Percentiles rank a stretch among this genome's conserved stretches.
Conservation (phyloP, 2,329 filamentous ascomycete species). For the Fusarium illudens region DNA sequence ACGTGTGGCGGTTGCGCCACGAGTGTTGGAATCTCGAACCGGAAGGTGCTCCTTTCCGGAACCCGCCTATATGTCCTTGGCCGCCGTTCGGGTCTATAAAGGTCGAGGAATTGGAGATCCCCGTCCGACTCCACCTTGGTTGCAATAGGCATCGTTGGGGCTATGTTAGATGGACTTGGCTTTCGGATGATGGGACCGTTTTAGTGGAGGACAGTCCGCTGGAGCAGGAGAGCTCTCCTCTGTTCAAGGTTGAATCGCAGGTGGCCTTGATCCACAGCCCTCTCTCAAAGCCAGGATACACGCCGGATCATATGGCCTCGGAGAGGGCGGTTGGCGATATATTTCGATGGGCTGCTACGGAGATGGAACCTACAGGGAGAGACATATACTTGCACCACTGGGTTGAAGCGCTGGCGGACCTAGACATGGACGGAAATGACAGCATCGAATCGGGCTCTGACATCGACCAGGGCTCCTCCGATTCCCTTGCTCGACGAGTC, state of each 20-base stretch:
- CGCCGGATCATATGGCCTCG: background rate
- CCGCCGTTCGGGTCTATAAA: background rate
- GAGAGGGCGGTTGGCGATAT: conserved; percentile 5
- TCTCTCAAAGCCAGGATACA: background rate
- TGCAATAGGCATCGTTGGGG: conserved; percentile 3
- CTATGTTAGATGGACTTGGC: conserved; percentile 11
- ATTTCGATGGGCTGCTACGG: conserved; percentile 11
- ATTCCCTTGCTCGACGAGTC: background rate
- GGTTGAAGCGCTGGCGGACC: conserved; percentile 8
- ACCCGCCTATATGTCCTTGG: conserved; percentile 8
- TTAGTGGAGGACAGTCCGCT: background rate
- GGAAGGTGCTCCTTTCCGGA: conserved; percentile 5
- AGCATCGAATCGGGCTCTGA: background rate
- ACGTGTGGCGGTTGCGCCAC: conserved; percentile 13
- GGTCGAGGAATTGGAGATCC: conserved; percentile 2
- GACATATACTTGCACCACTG: background rate
- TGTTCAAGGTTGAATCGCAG: background rate
- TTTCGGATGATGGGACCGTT: background rate
- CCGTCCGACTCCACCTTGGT: background rate
- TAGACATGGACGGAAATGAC: background rate
- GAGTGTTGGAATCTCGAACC: conserved; percentile 9
- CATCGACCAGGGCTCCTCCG: background rate
- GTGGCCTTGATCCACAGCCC: background rate
- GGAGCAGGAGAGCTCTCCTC: background rate
- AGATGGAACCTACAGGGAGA: conserved; percentile 6